Evolutionary conservation across 2,329 filamentous ascomycete genomes (phyloP).

Genomic region (Penicillium sp.): DNA sequence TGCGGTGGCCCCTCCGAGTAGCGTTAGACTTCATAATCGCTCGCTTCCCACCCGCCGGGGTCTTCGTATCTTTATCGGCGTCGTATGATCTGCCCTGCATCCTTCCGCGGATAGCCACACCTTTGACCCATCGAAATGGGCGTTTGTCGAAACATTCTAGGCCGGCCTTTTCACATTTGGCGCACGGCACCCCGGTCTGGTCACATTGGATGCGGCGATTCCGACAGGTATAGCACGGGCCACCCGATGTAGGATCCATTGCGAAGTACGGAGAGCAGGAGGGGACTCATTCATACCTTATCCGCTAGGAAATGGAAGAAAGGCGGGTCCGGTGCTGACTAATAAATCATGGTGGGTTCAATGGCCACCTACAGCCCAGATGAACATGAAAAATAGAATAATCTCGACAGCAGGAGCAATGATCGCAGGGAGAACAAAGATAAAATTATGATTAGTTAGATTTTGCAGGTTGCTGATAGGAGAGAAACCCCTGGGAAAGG

Average conservation of each 20-base stretch:
- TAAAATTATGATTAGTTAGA: too few species aligned
- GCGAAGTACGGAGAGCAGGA: neutral
- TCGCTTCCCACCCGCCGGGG: neutral
- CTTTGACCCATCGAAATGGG: slow-evolving; percentile 41
- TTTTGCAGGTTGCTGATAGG: too few species aligned
- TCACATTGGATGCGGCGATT: slow-evolving; percentile 42
- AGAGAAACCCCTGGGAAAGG: too few species aligned
- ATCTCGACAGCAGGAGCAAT: too few species aligned
- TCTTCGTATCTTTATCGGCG: slow-evolving; percentile 5
- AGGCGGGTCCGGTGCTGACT: neutral
- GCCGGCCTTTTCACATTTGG: slow-evolving; percentile 39
- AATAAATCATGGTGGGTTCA: too few species aligned
- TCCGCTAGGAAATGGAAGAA: neutral
- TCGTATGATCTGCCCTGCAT: slow-evolving; percentile 30
- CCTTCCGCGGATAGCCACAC: slow-evolving; percentile 40
- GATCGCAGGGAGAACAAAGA: too few species aligned
- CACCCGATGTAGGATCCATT: slow-evolving; percentile 5
- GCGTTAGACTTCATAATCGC: neutral
- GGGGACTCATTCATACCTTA: neutral
- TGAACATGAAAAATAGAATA: too few species aligned
- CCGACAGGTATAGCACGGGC: slow-evolving; percentile 41
- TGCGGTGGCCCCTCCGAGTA: neutral
- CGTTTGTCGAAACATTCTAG: slow-evolving; percentile 39
- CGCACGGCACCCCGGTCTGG: slow-evolving; percentile 32
- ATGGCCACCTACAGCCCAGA: too few species aligned